Conservation (phyloP, 192 early-diverging fungal species). For the Coemansia asiatica region DNA sequence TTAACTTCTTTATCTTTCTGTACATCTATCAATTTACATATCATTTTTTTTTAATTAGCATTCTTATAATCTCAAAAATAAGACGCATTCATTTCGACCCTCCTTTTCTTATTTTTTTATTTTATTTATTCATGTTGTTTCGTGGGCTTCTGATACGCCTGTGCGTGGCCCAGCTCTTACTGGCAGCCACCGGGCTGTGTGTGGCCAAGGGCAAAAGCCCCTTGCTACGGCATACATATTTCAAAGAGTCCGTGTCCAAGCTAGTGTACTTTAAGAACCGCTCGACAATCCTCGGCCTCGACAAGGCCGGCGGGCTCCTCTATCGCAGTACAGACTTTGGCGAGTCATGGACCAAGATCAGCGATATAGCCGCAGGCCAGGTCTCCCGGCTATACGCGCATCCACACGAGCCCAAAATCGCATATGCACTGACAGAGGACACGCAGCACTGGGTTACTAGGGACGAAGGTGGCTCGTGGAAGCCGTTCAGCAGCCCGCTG, state of each 20-base stretch:
- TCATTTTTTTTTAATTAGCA: too few species aligned
- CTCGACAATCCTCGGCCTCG: slow-evolving; percentile 56
- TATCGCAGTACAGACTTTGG: slow-evolving; percentile 69
- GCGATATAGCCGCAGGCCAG: slow-evolving; percentile 48
- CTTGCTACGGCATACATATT: slow-evolving; percentile 34
- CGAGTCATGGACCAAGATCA: slow-evolving; percentile 58
- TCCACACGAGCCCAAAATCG: slow-evolving; percentile 63
- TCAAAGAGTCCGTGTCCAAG: slow-evolving; percentile 39
- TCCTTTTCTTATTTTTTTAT: not conserved
- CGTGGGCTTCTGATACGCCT: not conserved
- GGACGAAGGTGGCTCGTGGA: slow-evolving; percentile 50
- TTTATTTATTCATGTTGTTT: not conserved
- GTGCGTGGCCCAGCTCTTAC: not conserved
- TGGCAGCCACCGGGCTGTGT: not conserved
- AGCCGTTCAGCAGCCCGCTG: slow-evolving; percentile 46
- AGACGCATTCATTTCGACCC: too few species aligned
- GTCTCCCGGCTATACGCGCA: slow-evolving; percentile 61
- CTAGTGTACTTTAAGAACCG: slow-evolving; percentile 51
- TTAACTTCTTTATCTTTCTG: not conserved
- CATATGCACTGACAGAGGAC: slow-evolving; percentile 30
- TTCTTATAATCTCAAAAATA: too few species aligned
- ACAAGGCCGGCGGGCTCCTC: slow-evolving; percentile 52
- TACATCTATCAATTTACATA: not conserved
- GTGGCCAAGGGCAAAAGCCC: slow-evolving; percentile 15
- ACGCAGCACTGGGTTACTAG: slow-evolving; percentile 50